phyloP scores from a whole-genome alignment of 257 asterid genomes.

The Gardenia jasminoides region DNA sequence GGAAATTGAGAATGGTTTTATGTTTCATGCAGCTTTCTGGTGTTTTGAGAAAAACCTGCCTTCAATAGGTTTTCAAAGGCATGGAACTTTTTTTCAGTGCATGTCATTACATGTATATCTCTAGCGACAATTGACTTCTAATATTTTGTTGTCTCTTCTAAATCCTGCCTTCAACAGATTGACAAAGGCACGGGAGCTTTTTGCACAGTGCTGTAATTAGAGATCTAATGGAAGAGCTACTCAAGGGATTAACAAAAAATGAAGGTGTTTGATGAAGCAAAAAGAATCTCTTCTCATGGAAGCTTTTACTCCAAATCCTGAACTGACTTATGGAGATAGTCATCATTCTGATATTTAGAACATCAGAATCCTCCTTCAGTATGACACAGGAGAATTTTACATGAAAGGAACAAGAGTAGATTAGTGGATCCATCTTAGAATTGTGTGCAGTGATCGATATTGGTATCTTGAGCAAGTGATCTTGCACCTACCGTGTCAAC shows the following conservation, averaged over 20 bases:
- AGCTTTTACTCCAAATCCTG: slow-evolving; percentile 28
- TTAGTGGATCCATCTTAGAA: slow-evolving; percentile 51
- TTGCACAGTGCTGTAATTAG: slow-evolving; percentile 26
- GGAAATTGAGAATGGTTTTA: no score
- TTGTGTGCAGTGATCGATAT: slow-evolving; percentile 49
- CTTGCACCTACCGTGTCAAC: slow-evolving; percentile 45
- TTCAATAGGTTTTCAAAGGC: no score
- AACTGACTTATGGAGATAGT: slow-evolving; percentile 46
- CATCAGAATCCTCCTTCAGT: slow-evolving; percentile 53
- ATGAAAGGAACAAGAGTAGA: slow-evolving; percentile 29
- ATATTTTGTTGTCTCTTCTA: no score
- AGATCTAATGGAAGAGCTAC: slow-evolving; percentile 34
- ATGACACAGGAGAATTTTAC: slow-evolving; percentile 52
- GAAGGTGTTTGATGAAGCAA: slow-evolving; percentile 28
- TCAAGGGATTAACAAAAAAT: slow-evolving; percentile 34
- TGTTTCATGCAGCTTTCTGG: no score
- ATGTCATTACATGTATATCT: no score
- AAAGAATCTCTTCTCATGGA: slow-evolving; percentile 40
- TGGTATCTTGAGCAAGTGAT: slow-evolving; percentile 57
- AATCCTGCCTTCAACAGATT: no score
- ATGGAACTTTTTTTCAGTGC: no score
- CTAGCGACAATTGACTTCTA: no score
- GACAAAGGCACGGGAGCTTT: no score
- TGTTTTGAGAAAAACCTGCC: no score
- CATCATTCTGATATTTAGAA: slow-evolving; percentile 55